Percentiles rank a stretch among this genome's conserved stretches.
Conservation (phyloP, 805 yeast genomes). For the Cyberlindnera euphorbiiphila region DNA sequence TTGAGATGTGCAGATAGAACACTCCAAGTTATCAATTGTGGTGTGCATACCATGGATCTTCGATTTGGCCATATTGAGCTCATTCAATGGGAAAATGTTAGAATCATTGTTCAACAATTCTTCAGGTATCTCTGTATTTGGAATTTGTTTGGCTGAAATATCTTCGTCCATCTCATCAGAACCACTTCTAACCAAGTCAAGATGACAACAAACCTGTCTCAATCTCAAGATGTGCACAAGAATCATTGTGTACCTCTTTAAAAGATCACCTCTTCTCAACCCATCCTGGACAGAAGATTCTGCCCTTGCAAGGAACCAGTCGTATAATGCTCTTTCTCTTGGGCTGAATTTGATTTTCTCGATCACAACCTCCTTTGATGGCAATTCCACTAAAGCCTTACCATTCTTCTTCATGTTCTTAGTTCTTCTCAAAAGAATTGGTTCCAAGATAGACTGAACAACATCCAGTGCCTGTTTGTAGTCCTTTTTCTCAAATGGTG, state of each 20-base stretch:
- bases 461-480: conserved; percentile 72
- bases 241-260: conserved; percentile 72
- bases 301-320: conserved; percentile 65
- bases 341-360: conserved; percentile 65
- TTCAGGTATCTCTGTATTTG: conserved; percentile 17
- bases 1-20: conserved; percentile 78
- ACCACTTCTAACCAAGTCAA: conserved; percentile 53
- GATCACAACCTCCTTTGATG: conserved; percentile 67
- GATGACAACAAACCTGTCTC: conserved; percentile 87
- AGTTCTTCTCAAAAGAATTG: conserved; percentile 78
- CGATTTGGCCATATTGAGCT: conserved; percentile 12
- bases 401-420: conserved; percentile 84
- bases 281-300: conserved; percentile 57
- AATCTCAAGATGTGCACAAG: conserved; percentile 78
- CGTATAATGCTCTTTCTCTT: conserved; percentile 62
- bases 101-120: conserved; percentile 13
- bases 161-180: conserved; percentile 53
- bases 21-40: conserved; percentile 51
- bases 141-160: conserved; percentile 22
- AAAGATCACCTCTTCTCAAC: conserved; percentile 58
- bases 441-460: conserved; percentile 81
- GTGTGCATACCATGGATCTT: conserved; percentile 33
- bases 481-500: conserved; percentile 75
- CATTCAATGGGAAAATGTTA: conserved; percentile 14
- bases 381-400: conserved; percentile 66